Evolutionary conservation across 495 filamentous ascomycete species (phyloP).

Genomic region (Glarea lozoyensis): DNA sequence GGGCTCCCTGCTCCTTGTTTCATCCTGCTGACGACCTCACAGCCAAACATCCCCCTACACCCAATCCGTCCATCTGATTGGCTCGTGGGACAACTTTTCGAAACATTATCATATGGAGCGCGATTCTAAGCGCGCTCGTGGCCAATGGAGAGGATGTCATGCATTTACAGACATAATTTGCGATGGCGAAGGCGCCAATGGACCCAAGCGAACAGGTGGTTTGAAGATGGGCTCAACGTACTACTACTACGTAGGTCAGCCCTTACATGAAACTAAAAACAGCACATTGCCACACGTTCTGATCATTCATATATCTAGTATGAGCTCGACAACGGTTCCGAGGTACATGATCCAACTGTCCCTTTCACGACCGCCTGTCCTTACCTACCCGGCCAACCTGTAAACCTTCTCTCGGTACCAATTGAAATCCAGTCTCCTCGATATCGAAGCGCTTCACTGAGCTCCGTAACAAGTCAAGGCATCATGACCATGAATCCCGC

Average conservation of each 20-base stretch:
- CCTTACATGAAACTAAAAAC: conserved; percentile 19
- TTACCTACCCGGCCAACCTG: conserved; percentile 72
- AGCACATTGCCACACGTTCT: too few species aligned
- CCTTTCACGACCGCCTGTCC: conserved; percentile 74
- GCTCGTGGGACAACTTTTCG: conserved; percentile 90
- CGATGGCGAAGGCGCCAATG: conserved; percentile 55
- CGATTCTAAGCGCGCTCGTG: conserved; percentile 57
- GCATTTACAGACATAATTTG: conserved; percentile 75
- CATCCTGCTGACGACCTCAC: conserved; percentile 21
- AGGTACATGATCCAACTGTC: conserved; percentile 60
- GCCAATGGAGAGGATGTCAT: conserved; percentile 79
- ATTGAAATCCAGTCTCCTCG: conserved; percentile 48
- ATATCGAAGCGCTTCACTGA: conserved; percentile 41
- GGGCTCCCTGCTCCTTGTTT: conserved; percentile 12
- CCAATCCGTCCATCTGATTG: conserved; percentile 67
- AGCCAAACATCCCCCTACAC: conserved; percentile 60
- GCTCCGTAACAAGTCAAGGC: conserved; percentile 36
- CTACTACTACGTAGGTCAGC: conserved; percentile 76
- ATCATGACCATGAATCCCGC: conserved; percentile 69
- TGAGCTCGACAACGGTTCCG: conserved; percentile 62
- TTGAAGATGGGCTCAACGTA: conserved; percentile 90
- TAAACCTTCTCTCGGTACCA: conserved; percentile 77
- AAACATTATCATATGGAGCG: conserved; percentile 68
- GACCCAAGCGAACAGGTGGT: conserved; percentile 59
- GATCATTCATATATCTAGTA: conserved; percentile 38